phyloP scores from a whole-genome alignment of 805 yeast genomes.

The Metschnikowia noctiluminum region DNA sequence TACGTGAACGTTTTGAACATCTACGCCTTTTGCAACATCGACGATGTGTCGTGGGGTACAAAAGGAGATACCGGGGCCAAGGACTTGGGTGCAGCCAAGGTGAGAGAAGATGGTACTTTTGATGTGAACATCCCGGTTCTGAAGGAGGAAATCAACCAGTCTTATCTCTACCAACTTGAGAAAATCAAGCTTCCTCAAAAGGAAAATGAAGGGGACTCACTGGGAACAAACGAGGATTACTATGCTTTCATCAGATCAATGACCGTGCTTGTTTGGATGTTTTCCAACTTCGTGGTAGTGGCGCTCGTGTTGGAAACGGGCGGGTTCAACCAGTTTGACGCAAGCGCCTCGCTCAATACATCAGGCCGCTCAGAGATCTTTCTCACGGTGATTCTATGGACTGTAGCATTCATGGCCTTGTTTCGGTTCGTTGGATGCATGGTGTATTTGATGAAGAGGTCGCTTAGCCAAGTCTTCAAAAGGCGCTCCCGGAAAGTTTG shows the following conservation, averaged over 20 bases:
- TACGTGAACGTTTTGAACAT: slow-evolving; percentile 57
- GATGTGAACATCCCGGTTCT: slow-evolving; percentile 52
- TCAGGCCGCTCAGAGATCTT: slow-evolving; percentile 38
- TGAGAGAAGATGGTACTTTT: slow-evolving; percentile 51
- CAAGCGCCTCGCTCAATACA: slow-evolving; percentile 25
- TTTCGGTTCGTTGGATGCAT: slow-evolving; percentile 55
- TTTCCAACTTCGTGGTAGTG: slow-evolving; percentile 39
- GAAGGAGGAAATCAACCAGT: slow-evolving; percentile 51
- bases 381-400: slow-evolving; percentile 55
- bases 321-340: slow-evolving; percentile 39
- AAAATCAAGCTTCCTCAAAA: slow-evolving; percentile 46
- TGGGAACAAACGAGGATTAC: slow-evolving; percentile 41
- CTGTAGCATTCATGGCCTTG: slow-evolving; percentile 58
- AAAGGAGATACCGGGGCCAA: slow-evolving; percentile 61
- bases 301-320: slow-evolving; percentile 44
- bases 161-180: slow-evolving; percentile 50
- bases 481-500: slow-evolving; percentile 5
- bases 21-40: slow-evolving; percentile 68
- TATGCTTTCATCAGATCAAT: slow-evolving; percentile 44
- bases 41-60: slow-evolving; percentile 75
- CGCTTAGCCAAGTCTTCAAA: slow-evolving; percentile 23
- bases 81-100: slow-evolving; percentile 53
- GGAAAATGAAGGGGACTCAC: slow-evolving; percentile 24
- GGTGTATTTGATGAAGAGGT: slow-evolving; percentile 42
- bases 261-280: slow-evolving; percentile 47